A percentile compares a stretch with the other conserved stretches of the same genome.
phyloP scores from a whole-genome alignment of 2,329 filamentous ascomycete genomes.

The Diaporthe longicolla region DNA sequence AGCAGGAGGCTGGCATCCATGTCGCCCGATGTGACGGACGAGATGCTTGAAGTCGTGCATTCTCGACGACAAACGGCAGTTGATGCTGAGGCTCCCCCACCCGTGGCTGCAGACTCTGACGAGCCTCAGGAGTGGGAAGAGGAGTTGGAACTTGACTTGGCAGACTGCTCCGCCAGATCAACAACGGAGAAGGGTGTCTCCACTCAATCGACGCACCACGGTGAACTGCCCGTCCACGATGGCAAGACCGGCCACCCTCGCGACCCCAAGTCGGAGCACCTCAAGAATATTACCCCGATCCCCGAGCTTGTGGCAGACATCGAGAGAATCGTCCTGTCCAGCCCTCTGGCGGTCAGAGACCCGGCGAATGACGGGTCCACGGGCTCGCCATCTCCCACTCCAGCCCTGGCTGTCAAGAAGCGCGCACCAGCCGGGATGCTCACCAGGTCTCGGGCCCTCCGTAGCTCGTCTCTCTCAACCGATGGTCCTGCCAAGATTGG shows the following conservation, averaged over 20 bases:
- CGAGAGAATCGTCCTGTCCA: constrained; percentile 14
- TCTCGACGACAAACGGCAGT: no score
- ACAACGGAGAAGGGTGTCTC: neutral
- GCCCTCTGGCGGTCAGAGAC: neutral
- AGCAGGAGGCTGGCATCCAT: constrained; percentile 19
- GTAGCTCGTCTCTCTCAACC: neutral
- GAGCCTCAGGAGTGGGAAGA: neutral
- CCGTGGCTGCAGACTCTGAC: neutral
- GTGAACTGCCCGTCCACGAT: neutral
- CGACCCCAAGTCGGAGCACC: neutral
- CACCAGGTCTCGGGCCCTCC: neutral
- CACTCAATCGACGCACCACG: neutral
- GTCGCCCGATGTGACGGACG: neutral
- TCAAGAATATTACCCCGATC: neutral
- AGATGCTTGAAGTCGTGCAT: neutral
- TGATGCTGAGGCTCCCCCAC: no score
- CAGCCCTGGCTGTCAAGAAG: neutral
- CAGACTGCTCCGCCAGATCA: neutral
- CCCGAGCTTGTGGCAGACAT: constrained; percentile 33
- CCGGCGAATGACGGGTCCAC: no score
- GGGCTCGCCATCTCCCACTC: no score
- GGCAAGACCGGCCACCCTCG: neutral
- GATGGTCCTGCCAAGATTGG: neutral
- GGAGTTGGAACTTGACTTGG: neutral
- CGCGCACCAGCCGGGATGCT: no score